Percentiles rank a stretch among this genome's conserved stretches.
phyloP scores from a whole-genome alignment of 331 rosid species.

The Pyracantha coccinea region DNA sequence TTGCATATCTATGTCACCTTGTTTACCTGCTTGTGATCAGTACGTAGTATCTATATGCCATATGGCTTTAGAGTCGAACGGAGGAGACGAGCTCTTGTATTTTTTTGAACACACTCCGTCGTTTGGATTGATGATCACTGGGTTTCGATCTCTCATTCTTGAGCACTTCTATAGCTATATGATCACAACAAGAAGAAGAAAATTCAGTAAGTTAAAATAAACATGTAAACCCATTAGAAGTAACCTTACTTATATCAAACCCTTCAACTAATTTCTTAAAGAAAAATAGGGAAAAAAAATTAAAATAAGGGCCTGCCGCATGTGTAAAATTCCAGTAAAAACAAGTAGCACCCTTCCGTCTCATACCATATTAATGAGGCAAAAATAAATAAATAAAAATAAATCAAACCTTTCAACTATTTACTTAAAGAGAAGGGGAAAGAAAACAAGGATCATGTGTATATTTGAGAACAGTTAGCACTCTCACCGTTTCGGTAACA shows the following conservation, averaged over 20 bases:
- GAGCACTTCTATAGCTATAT: not conserved
- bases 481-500: not conserved
- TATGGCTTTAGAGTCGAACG: not conserved
- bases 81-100: not conserved
- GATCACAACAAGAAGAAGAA: not conserved
- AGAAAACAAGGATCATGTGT: not conserved
- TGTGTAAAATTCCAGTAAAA: not conserved
- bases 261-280: not conserved
- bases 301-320: not conserved
- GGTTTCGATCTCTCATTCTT: not conserved
- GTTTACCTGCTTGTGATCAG: not conserved
- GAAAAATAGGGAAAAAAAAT: not conserved
- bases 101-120: not conserved
- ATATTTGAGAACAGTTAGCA: not conserved
- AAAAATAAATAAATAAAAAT: too few relatives aligned
- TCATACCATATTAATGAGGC: not conserved
- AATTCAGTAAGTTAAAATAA: not conserved
- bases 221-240: not conserved
- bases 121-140: not conserved
- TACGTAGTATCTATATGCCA: not conserved
- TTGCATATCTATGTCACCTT: not conserved
- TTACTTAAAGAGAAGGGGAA: not conserved
- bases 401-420: not conserved
- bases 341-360: not conserved
- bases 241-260: not conserved